A percentile compares a stretch with the other conserved stretches of the same genome.
phyloP scores from a whole-genome alignment of 306 rosid species.

The Vicia faba region DNA sequence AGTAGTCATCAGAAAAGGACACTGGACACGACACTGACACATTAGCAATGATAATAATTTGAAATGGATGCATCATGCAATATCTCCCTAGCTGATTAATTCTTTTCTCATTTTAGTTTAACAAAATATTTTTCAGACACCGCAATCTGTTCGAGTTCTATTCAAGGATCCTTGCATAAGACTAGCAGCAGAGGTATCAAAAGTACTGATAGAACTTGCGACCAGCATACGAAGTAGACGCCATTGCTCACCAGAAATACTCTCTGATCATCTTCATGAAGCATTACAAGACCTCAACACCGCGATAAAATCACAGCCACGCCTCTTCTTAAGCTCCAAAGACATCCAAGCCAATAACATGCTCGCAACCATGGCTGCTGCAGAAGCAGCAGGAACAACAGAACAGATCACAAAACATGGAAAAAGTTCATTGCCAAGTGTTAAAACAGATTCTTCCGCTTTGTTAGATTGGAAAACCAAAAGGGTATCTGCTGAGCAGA shows the following conservation, averaged over 20 bases:
- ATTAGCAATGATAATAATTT: too few species aligned
- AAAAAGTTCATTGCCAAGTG: constrained; percentile 52
- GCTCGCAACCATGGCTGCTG: constrained; percentile 46
- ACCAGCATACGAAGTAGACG: constrained; percentile 63
- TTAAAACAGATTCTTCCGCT: constrained; percentile 68
- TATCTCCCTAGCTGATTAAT: too few species aligned
- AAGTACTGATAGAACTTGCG: constrained; percentile 69
- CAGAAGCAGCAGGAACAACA: background rate
- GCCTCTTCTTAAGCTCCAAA: constrained; percentile 74
- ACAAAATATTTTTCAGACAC: constrained; percentile 50
- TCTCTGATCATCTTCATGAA: constrained; percentile 78
- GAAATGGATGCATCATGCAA: too few species aligned
- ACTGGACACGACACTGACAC: too few species aligned
- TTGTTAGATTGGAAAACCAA: constrained; percentile 58
- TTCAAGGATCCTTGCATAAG: constrained; percentile 82
- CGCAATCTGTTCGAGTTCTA: constrained; percentile 57
- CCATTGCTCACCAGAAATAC: constrained; percentile 80
- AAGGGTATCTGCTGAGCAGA: constrained; percentile 30
- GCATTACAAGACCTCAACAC: constrained; percentile 74
- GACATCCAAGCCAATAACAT: constrained; percentile 54
- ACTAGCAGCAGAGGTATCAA: constrained; percentile 72
- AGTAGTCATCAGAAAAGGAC: too few species aligned
- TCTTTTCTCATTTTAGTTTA: too few species aligned
- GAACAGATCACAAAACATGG: background rate
- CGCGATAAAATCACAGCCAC: constrained; percentile 80